Percentiles rank a stretch among this genome's conserved stretches.
Evolutionary conservation across 768 basidiomycete genomes (phyloP).

Genomic region (Pleurotus tuber-regium): DNA sequence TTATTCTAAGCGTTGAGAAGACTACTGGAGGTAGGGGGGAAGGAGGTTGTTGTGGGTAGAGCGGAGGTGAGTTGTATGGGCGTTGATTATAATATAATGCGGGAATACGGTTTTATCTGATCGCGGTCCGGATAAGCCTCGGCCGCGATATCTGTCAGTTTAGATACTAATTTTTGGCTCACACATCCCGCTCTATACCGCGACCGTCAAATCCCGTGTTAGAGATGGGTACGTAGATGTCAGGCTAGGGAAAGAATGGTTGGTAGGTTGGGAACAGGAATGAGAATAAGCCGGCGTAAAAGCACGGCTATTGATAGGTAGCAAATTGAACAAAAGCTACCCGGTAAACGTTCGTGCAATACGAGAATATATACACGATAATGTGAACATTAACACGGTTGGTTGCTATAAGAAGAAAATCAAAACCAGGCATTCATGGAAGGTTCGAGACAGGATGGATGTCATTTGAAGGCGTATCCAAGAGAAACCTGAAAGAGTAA

Average conservation of each 20-base stretch:
- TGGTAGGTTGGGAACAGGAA: too few relatives aligned
- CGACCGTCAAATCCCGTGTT: too few relatives aligned
- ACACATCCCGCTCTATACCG: slow-evolving; percentile 9
- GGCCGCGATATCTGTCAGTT: not conserved
- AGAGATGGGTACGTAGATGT: too few relatives aligned
- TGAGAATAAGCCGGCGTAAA: too few relatives aligned
- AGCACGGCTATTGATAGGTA: not conserved
- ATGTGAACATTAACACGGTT: not conserved
- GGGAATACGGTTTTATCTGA: slow-evolving; percentile 10
- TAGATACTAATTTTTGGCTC: not conserved
- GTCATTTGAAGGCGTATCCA: too few relatives aligned
- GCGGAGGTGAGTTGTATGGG: slow-evolving; percentile 4
- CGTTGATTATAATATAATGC: not conserved
- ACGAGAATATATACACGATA: not conserved
- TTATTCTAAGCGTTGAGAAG: too few relatives aligned
- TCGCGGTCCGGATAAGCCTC: slow-evolving; percentile 7
- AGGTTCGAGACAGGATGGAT: too few relatives aligned
- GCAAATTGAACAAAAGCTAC: not conserved
- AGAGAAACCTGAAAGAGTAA: too few relatives aligned
- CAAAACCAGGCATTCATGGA: too few relatives aligned
- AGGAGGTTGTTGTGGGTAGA: slow-evolving; percentile 7
- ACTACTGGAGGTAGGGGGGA: too few relatives aligned
- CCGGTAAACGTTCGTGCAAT: not conserved
- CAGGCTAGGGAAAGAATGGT: too few relatives aligned
- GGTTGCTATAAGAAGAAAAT: not conserved